Evolutionary conservation across 306 rosid species (phyloP), one percentile per base, ranked within the genome.

Genomic region (Erythrophleum fordii): DNA sequence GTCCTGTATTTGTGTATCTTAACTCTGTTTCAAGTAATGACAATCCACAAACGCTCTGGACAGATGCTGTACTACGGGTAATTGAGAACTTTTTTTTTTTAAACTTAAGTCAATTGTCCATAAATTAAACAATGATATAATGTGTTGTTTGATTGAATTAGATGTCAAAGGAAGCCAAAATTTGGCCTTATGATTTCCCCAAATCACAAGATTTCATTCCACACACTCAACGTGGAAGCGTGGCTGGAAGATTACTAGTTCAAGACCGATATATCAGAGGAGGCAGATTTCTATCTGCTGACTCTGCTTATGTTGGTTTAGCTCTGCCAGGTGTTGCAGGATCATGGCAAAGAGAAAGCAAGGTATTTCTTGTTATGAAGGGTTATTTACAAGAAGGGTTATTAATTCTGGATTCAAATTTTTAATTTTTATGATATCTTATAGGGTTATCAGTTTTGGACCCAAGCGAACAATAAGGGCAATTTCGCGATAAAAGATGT

Each of bases 381-480:
- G 22, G 8, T 0, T 53, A 37, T 29, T 61, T 34, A 17, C 13
- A 59, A 11, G 39, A 65, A 2, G 77, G 89, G 87, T n/a, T 87
- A 90, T 72, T 97, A 91, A 72, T 93, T 90, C 52, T 93, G 97
- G 95, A 90, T 89, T 73, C 83, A 22, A 76, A 41, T 3, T 41
- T 11, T 41, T 18, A 67, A 41, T 22, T 39, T 16, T 41, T 26
- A 62, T 52, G 69, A 5, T 44, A 46, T 45, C 28, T 49, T 20
- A 55, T 70, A 95, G 99, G 99, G 98, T 6, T 95, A 93, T 77
- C 99, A 95, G 62, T 95, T 90, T 42, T 95, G 99, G 98, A 91
- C 90, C 49, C 85, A n/a, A 74, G 70, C 96, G 0, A 87, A 91
- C 72, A 35, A 59, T 0, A 72, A 78, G 2, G 98, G 99, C 11